These are phyloP conservation scores for Solanum pinnatisectum DNA, from an alignment of 257 asterid genomes.

Conservation along the genomic window DNA sequence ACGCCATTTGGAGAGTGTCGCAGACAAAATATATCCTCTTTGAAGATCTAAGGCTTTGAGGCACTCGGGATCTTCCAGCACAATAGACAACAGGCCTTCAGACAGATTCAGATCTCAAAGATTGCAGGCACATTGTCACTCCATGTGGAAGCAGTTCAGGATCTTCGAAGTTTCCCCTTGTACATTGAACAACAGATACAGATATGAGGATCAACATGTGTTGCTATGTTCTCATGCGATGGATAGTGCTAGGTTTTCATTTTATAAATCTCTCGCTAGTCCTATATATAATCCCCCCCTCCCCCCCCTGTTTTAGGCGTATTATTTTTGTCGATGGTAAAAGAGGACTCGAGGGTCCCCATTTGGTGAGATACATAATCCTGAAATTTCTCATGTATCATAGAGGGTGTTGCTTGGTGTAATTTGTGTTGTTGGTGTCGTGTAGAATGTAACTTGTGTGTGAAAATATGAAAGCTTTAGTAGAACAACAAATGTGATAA, in stretches of 20 bases:
- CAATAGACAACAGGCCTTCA: slow-evolving; percentile 1
- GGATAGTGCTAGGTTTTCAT: slow-evolving; percentile 17
- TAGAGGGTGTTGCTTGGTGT: slow-evolving; percentile 40
- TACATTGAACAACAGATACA: slow-evolving; percentile 31
- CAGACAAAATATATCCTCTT: slow-evolving; percentile 8
- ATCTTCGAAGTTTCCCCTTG: slow-evolving; percentile 19
- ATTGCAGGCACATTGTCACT: slow-evolving; percentile 2
- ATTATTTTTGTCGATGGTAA: slow-evolving; percentile 19
- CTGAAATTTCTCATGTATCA: slow-evolving; percentile 29
- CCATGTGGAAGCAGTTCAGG: slow-evolving; percentile 12
- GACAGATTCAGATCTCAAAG: not conserved
- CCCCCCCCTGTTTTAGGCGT: slow-evolving; percentile 19
- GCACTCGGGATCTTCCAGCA: slow-evolving; percentile 6
- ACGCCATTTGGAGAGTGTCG: slow-evolving; percentile 21
- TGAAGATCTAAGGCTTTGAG: slow-evolving; percentile 13
- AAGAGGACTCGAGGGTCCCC: slow-evolving; percentile 5
- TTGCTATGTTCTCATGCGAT: slow-evolving; percentile 9
- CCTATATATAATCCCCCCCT: not conserved
- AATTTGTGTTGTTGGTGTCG: slow-evolving; percentile 17
- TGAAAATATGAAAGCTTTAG: slow-evolving; percentile 11
- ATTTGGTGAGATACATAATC: slow-evolving; percentile 25
- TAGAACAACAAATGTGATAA: not conserved
- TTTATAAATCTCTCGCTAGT: slow-evolving; percentile 12
- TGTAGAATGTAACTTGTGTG: slow-evolving; percentile 17
- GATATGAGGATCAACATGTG: slow-evolving; percentile 14